These are phyloP conservation scores for Ascochyta viciae-villosae DNA, from an alignment of 2,329 filamentous ascomycete species.

Conservation along the genomic window DNA sequence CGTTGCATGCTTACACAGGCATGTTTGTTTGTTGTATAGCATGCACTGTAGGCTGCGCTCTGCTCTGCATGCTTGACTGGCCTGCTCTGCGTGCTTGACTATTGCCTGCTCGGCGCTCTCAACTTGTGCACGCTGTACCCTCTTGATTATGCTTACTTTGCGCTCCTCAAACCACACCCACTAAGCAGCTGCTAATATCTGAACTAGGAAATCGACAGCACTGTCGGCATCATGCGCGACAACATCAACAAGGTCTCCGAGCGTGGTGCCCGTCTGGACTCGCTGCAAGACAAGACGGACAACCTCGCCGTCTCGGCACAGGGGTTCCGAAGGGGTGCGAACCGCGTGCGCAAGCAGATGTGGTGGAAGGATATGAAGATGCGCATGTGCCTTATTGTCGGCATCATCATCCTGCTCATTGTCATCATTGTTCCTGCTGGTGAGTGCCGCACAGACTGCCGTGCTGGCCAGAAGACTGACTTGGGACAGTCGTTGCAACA, in stretches of 20 bases:
- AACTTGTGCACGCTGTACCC: no score
- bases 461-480: constrained; percentile 15
- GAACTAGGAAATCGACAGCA: constrained; percentile 93
- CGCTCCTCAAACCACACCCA: neutral
- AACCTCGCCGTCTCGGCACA: constrained; percentile 92
- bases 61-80: neutral
- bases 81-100: neutral
- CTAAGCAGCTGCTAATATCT: constrained; percentile 8
- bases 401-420: constrained; percentile 88
- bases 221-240: constrained; percentile 92
- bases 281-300: constrained; percentile 90
- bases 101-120: no score
- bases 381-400: constrained; percentile 93
- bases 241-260: constrained; percentile 98
- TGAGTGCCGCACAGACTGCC: constrained; percentile 56
- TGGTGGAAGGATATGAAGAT: constrained; percentile 99
- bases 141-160: neutral
- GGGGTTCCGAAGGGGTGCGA: constrained; percentile 94
- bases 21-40: neutral
- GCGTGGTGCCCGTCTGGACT: constrained; percentile 87
- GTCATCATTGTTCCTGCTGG: constrained; percentile 94
- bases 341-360: constrained; percentile 92
- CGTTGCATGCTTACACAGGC: neutral
- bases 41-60: no score
- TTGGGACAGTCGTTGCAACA: constrained; percentile 35